Evolutionary conservation across 2,329 filamentous ascomycete species (phyloP), one percentile per base, ranked within the genome.

Genomic region (Xylaria hypoxylon): DNA sequence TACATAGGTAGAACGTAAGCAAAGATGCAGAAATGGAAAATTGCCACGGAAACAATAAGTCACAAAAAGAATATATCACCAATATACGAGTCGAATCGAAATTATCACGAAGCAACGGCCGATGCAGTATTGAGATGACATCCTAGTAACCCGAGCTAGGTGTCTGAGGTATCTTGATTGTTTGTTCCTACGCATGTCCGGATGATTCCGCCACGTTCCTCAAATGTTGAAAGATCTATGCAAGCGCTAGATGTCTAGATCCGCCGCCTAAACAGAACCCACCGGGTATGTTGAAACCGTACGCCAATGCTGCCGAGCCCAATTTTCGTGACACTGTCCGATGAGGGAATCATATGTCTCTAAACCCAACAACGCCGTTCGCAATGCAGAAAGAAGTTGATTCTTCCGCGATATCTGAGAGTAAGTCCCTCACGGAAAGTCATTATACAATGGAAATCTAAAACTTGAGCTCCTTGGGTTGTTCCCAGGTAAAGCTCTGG

Each of bases 401-500:
- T 78, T 78, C 77, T 77, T 71, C 77, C 77, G 77, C 76, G 75
- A 67, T 72, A 70, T 73, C 50, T 71, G 67, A 71, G 68, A 71
- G 72, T 69, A 68, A 62, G 63, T 69, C 71, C 69, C 71, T 72
- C 68, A 72, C 72, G 74, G 73, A 77, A 75, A 68, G 60, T 58
- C 52, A 70, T 70, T 72, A 70, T 69, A 70, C 73, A 76, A 81
- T n/a, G 42, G 53, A 45, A 63, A 57, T 24, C 89, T 97, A 98
- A 84, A 93, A 91, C 84, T 92, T 94, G 79, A 99, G 92, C 75
- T 86, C 77, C 92, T 97, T 97, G 79, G 96, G 95, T 89, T 98
- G 89, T 90, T 99, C 96, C 96, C 96, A 99, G 84, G 86, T 89
- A 89, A 99, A 99, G 82, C 82, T 86, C 89, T 97, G 96, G 92